A percentile compares a stretch with the other conserved stretches of the same genome.
Conservation (phyloP, 2,329 filamentous ascomycete genomes). For the Fusarium hainanense region DNA sequence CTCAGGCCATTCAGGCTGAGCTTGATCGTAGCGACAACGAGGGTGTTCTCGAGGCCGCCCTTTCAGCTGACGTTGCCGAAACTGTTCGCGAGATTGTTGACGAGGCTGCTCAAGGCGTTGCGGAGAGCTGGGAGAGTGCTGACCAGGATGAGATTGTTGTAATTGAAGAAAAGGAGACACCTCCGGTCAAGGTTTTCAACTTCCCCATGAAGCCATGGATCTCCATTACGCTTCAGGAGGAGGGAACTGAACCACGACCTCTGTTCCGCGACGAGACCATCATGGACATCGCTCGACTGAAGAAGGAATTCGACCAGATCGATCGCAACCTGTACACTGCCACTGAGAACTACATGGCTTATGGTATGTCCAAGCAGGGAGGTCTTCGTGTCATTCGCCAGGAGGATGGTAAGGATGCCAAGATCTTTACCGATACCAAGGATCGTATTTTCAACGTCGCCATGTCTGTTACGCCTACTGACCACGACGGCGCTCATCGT, state of each 20-base stretch:
- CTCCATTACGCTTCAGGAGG: conserved; percentile 78
- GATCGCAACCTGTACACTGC: conserved; percentile 93
- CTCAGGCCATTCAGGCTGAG: conserved; percentile 63
- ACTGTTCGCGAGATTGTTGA: conserved; percentile 53
- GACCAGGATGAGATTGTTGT: conserved; percentile 75
- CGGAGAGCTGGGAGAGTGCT: conserved; percentile 92
- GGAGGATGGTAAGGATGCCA: conserved; percentile 90
- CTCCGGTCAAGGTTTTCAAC: conserved; percentile 84
- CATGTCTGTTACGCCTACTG: conserved; percentile 75
- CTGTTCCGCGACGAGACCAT: conserved; percentile 81
- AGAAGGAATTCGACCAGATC: conserved; percentile 98
- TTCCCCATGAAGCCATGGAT: conserved; percentile 98
- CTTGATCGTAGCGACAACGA: conserved; percentile 66
- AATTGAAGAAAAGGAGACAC: conserved; percentile 73
- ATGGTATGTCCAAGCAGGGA: conserved; percentile 92
- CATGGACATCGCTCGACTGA: conserved; percentile 92
- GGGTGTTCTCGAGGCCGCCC: conserved; percentile 63
- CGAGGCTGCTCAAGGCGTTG: conserved; percentile 67
- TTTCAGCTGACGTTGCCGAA: conserved; percentile 55
- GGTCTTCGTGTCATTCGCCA: conserved; percentile 94
- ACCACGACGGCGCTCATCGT: conserved; percentile 67
- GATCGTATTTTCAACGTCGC: conserved; percentile 96
- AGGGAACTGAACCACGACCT: conserved; percentile 66
- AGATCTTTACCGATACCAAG: conserved; percentile 89
- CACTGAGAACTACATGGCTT: conserved; percentile 90